Evolutionary conservation across 306 rosid genomes (phyloP), one percentile per base, ranked within the genome.

Genomic region (Morella rubra): DNA sequence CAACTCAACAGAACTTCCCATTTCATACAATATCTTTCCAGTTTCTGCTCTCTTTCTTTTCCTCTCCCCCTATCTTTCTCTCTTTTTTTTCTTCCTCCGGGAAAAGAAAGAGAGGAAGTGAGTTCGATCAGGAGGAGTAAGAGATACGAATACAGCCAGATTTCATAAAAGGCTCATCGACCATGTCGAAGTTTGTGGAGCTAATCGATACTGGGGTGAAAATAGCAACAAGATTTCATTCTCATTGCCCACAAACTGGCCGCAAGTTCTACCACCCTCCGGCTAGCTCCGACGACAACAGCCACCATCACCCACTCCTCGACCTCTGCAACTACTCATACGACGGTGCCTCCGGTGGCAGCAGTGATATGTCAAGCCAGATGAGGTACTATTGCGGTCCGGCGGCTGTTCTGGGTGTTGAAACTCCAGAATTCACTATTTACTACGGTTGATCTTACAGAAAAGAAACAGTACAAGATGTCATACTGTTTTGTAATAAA

Each of bases 181-280:
- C 2, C 11, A 90, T 86, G 91, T 88, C 86, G 45, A 90, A 88
- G 74, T 81, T 89, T 12, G 86, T 82, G 52, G 96, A 88, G 87
- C 72, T 90, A 64, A 65, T 90, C 50, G 96, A 90, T 37, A 83
- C 69, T 15, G 88, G 91, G 10, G 86, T 75, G 19, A 90, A 89
- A 76, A 82, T 88, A 8, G 90, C 49, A 5, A 78, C 81, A 2
- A 85, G 96, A 58, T 86, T 77, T 42, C 84, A 90, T 73, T 86
- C 96, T 16, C 87, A 90, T 60, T 90, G 88, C 64, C 37, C 93
- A 2, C 91, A 88, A 7, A 90, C 96, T 1, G 88, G 88, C 11
- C 85, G 96, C 37, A 88, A 79, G 86, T 90, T 80, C 81, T 90
- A 90, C 78, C 96, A 90, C 45, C 96, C 96, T 44, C 93, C 90